Conservation (phyloP, 106 monocot species). For the Acorus calamus region DNA sequence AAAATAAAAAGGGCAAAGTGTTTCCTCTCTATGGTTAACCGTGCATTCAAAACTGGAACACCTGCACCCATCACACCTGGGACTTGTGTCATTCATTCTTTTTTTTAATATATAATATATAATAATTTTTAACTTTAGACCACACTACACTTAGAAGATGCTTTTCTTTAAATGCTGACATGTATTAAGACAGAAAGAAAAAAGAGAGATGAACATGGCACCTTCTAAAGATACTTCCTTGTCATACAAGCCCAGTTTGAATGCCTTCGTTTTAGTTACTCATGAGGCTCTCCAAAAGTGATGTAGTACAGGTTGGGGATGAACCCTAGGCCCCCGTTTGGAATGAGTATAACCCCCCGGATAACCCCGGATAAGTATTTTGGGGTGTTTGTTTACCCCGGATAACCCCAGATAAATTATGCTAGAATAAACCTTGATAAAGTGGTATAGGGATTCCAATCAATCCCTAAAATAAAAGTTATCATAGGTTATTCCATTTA, state of each 20-base stretch:
- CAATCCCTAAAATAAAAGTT: no score
- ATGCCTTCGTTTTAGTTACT: constrained; percentile 2
- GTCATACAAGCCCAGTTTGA: constrained; percentile 29
- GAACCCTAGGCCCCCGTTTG: no score
- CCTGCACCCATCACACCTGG: constrained; percentile 19
- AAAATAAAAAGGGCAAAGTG: background rate
- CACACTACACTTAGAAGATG: no score
- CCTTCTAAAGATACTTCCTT: constrained; percentile 48
- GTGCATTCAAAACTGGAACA: constrained; percentile 15
- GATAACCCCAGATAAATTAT: no score
- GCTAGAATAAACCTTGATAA: no score
- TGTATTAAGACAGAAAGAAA: background rate
- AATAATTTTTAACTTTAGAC: background rate
- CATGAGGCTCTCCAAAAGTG: background rate
- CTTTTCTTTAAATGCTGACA: no score
- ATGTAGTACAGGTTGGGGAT: no score
- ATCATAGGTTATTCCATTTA: no score
- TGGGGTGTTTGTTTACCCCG: no score
- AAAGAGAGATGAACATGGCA: constrained; percentile 19
- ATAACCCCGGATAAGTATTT: no score
- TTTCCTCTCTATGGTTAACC: background rate
- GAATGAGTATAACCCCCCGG: no score
- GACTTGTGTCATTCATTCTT: constrained; percentile 14
- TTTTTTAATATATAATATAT: constrained; percentile 15
- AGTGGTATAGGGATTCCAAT: no score